Evolutionary conservation across 2,329 filamentous ascomycete species (phyloP), one percentile per base, ranked within the genome.

Genomic region (Fusarium udum): DNA sequence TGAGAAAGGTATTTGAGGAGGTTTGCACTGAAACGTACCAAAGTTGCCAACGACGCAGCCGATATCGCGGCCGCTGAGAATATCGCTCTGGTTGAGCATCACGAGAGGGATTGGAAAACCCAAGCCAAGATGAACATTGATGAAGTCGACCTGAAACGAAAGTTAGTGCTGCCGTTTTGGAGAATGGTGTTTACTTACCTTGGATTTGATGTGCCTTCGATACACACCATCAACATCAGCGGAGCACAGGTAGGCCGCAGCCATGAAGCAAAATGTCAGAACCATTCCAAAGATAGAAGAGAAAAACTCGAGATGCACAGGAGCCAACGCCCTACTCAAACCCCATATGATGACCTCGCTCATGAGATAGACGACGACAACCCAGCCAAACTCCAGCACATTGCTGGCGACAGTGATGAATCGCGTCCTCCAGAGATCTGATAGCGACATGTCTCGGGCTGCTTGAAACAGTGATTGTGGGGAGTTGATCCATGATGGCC

Each of bases 51-150:
- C 81, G 13, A 87, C 82, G 24, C 82, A 75, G 10, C 82, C 85
- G n/a, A 87, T 81, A 1, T 79, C 78, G 7, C 63, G 70, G 24
- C 78, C 73, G 24, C 79, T 76, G 13, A 84, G 69, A 16, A 81
- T 72, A 12, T 82, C 68, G 6, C 77, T 74, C n/a, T 79, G 74
- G 43, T 83, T 82, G 20, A 88, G 82, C 80, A 85, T 84, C 4
- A 87, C 78, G 6, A 88, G 82, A 0, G 87, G 87, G 6, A 88
- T 82, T 0, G 85, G 84, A 71, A 88, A 88, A 7, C 85, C 87
- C 11, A 87, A 75, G 0, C 86, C 86, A 71, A 88, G 83, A 74
- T 88, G 85, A 6, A 82, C 78, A 70, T 88, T 88, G 60, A 88
- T 81, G 15, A 88, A 82, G 53, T 88, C 83, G 28, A 87, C 81